A percentile compares a stretch with the other conserved stretches of the same genome.
Conservation (phyloP, 192 early-diverging fungal genomes). For the Endogone sp. region DNA sequence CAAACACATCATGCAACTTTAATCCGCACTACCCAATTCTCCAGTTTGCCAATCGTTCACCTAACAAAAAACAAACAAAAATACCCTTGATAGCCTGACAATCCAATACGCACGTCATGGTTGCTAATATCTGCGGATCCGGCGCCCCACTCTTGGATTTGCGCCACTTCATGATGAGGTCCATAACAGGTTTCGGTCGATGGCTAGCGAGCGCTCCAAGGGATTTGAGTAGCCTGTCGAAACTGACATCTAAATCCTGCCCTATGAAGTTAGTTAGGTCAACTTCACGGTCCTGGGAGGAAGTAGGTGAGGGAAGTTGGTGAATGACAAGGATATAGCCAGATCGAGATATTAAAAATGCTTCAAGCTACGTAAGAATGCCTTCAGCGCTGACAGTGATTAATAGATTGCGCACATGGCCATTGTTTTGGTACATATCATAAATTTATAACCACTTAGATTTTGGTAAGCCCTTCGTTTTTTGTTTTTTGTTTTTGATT, state of each 20-base stretch:
- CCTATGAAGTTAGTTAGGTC: slow-evolving; percentile 57
- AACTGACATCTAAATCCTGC: slow-evolving; percentile 64
- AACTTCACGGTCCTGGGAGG: slow-evolving; percentile 56
- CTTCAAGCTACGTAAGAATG: too few species aligned
- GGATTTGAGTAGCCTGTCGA: slow-evolving; percentile 78
- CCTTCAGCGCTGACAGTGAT: too few species aligned
- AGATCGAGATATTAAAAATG: slow-evolving; percentile 5
- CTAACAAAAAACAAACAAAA: background rate
- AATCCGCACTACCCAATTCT: background rate
- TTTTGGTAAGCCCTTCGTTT: background rate
- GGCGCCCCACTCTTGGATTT: slow-evolving; percentile 56
- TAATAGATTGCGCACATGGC: too few species aligned
- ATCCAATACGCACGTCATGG: slow-evolving; percentile 21
- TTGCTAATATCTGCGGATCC: slow-evolving; percentile 23
- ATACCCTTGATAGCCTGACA: background rate
- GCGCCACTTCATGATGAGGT: slow-evolving; percentile 73
- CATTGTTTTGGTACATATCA: too few species aligned
- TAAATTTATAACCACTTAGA: too few species aligned
- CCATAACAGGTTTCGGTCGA: slow-evolving; percentile 83
- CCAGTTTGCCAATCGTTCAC: background rate
- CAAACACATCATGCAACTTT: background rate
- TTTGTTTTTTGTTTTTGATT: background rate
- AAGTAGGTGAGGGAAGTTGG: slow-evolving; percentile 4
- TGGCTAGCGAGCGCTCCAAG: slow-evolving; percentile 79
- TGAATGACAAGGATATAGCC: background rate